Percentiles rank a stretch among this genome's conserved stretches.
These are phyloP conservation scores for Gremmenia infestans DNA, from an alignment of 2,329 filamentous ascomycete species.

Conservation along the genomic window DNA sequence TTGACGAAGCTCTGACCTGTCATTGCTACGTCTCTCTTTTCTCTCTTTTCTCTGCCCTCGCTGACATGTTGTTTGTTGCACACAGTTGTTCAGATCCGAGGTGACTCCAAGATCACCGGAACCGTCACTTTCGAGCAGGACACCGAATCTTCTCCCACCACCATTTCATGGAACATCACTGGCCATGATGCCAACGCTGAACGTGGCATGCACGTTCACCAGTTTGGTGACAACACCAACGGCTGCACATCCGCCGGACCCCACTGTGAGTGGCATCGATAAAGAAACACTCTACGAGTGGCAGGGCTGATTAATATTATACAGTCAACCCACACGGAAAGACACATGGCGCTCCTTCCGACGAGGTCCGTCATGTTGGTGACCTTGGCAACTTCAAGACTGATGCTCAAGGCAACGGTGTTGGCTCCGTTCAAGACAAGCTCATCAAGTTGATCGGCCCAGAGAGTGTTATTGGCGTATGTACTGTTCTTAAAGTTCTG, in stretches of 20 bases:
- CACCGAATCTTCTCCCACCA: conserved; percentile 75
- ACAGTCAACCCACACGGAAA: conserved; percentile 93
- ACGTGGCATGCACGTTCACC: conserved; percentile 98
- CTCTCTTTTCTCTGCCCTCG: not conserved
- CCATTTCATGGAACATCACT: conserved; percentile 84
- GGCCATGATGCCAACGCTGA: conserved; percentile 92
- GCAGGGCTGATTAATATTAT: conserved; percentile 3
- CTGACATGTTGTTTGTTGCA: conserved; percentile 8
- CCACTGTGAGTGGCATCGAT: conserved; percentile 66
- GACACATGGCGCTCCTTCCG: conserved; percentile 81
- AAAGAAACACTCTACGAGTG: conserved; percentile 9
- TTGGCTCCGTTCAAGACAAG: conserved; percentile 74
- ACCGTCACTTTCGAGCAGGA: conserved; percentile 94
- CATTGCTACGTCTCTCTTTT: not conserved
- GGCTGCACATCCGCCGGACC: conserved; percentile 97
- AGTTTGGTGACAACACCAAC: conserved; percentile 99
- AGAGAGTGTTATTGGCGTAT: conserved; percentile 88
- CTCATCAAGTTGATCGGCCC: conserved; percentile 94
- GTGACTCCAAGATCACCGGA: conserved; percentile 92
- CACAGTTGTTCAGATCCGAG: conserved; percentile 90
- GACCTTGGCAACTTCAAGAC: conserved; percentile 97
- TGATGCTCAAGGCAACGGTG: conserved; percentile 83
- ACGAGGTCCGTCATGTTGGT: conserved; percentile 87
- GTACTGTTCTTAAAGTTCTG: conserved; percentile 24
- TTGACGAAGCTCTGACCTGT: conserved; percentile 8